phyloP scores from a whole-genome alignment of 345 rosid species.

The Nephelium lappaceum region DNA sequence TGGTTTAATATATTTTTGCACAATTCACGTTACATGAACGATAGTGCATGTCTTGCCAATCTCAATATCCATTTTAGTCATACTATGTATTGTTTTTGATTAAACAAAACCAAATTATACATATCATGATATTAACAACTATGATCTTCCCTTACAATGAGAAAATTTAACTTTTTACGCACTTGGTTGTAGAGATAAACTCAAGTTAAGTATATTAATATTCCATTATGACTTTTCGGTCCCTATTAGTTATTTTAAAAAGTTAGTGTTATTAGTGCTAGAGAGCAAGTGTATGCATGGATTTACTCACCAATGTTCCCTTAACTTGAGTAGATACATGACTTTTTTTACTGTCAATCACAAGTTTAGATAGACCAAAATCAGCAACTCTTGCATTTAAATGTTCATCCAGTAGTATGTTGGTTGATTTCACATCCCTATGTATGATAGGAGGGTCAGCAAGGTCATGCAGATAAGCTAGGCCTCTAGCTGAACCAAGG shows the following conservation, averaged over 20 bases:
- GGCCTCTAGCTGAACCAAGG: slow-evolving; percentile 77
- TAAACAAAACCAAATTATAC: neutral
- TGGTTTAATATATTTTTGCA: neutral
- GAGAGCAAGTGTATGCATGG: neutral
- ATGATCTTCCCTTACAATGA: slow-evolving; percentile 65
- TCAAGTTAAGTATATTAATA: neutral
- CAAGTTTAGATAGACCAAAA: slow-evolving; percentile 83
- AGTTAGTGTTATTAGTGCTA: neutral
- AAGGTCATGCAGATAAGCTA: slow-evolving; percentile 86
- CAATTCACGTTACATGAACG: neutral
- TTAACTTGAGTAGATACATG: slow-evolving; percentile 90
- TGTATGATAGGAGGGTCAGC: slow-evolving; percentile 93
- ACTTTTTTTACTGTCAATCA: slow-evolving; percentile 54
- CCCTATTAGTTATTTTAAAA: neutral
- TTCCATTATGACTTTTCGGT: no score
- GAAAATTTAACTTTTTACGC: neutral
- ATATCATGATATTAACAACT: slow-evolving; percentile 43
- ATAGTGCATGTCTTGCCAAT: neutral
- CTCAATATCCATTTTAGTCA: neutral
- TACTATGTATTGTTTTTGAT: no score
- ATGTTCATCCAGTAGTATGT: slow-evolving; percentile 73
- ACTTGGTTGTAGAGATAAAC: neutral
- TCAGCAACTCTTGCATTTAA: slow-evolving; percentile 84
- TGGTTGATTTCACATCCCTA: slow-evolving; percentile 79
- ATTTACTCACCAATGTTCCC: slow-evolving; percentile 83